phyloP scores from a whole-genome alignment of 805 yeast species.

The Metschnikowia baotianmanensis region DNA sequence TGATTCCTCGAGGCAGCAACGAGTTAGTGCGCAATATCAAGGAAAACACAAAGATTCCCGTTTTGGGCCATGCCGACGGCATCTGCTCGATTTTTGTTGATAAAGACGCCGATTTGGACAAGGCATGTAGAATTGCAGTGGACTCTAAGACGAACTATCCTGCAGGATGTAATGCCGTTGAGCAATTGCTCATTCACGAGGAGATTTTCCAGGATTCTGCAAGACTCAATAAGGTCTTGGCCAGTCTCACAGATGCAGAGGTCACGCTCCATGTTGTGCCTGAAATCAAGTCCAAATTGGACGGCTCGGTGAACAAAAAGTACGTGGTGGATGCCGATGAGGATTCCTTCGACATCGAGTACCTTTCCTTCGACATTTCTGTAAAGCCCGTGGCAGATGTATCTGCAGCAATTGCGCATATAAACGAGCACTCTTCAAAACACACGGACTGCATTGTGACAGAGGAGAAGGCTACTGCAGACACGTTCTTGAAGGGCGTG shows the following conservation, averaged over 20 bases:
- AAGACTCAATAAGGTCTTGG: slow-evolving; percentile 25
- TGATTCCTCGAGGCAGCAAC: slow-evolving; percentile 97
- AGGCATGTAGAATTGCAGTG: slow-evolving; percentile 71
- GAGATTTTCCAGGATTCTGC: slow-evolving; percentile 28
- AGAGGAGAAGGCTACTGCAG: slow-evolving; percentile 66
- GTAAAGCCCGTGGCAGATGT: slow-evolving; percentile 59
- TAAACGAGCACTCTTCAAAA: slow-evolving; percentile 88
- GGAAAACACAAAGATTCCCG: slow-evolving; percentile 88
- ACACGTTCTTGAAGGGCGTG: slow-evolving; percentile 73
- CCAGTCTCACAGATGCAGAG: slow-evolving; percentile 52
- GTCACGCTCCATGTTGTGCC: slow-evolving; percentile 71
- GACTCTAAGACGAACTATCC: slow-evolving; percentile 96
- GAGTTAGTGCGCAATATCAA: slow-evolving; percentile 86
- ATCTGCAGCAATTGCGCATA: slow-evolving; percentile 77
- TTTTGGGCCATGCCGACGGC: slow-evolving; percentile 98
- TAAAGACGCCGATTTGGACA: slow-evolving; percentile 67
- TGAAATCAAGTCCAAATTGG: slow-evolving; percentile 38
- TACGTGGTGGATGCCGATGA: slow-evolving; percentile 50
- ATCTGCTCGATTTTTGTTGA: slow-evolving; percentile 88
- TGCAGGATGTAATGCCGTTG: slow-evolving; percentile 98
- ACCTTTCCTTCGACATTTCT: slow-evolving; percentile 78
- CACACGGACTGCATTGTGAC: slow-evolving; percentile 95
- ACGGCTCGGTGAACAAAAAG: slow-evolving; percentile 21
- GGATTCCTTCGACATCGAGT: slow-evolving; percentile 80
- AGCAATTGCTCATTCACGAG: slow-evolving; percentile 69